phyloP scores from a whole-genome alignment of 495 filamentous ascomycete species.

The Paragyromitra xinjiangensis region DNA sequence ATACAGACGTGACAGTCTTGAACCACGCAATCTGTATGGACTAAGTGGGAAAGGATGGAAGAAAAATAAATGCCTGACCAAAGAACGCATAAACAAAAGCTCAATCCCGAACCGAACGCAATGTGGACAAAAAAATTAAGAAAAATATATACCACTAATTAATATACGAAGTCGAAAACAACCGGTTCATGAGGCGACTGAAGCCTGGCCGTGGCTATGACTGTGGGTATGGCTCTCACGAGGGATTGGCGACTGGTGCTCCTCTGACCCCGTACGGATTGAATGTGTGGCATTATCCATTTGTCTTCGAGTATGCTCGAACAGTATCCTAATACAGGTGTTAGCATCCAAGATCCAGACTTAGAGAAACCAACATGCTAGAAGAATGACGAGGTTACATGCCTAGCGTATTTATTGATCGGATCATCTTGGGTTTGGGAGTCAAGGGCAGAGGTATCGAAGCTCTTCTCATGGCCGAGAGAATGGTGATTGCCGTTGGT shows the following conservation, averaged over 20 bases:
- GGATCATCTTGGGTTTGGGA: constrained; percentile 39
- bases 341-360: constrained; percentile 1
- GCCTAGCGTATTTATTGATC: constrained; percentile 53
- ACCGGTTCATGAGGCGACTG: constrained; percentile 9
- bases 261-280: constrained; percentile 15
- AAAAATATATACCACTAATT: constrained; percentile 37
- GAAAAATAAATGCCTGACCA: constrained; percentile 19
- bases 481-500: constrained; percentile 16
- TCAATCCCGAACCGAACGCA: constrained; percentile 10
- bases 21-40: constrained; percentile 1
- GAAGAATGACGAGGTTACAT: background rate
- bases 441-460: constrained; percentile 1
- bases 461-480: background rate
- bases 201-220: constrained; percentile 24
- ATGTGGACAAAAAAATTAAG: constrained; percentile 3
- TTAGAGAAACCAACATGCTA: background rate
- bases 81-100: constrained; percentile 7
- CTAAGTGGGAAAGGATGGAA: background rate
- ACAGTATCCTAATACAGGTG: constrained; percentile 39
- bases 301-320: constrained; percentile 53
- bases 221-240: constrained; percentile 12
- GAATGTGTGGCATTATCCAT: constrained; percentile 49
- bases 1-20: constrained; percentile 8
- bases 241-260: constrained; percentile 27
- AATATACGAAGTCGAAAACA: constrained; percentile 20